A percentile compares a stretch with the other conserved stretches of the same genome.
phyloP scores from a whole-genome alignment of 2,329 filamentous ascomycete genomes.

The Hortaea sp. region DNA sequence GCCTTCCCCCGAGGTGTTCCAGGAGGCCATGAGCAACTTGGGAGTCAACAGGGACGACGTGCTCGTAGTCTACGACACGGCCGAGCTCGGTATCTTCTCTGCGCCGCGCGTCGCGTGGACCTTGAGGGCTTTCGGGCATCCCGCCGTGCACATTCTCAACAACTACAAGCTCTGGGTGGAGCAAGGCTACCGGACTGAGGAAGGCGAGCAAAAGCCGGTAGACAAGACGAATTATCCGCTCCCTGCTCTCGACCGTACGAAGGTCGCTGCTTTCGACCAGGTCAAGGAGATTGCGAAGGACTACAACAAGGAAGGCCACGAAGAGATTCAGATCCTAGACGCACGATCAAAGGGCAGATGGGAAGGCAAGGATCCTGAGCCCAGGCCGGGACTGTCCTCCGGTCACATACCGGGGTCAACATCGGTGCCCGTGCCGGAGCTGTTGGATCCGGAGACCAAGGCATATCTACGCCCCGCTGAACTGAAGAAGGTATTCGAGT shows the following conservation, averaged over 20 bases:
- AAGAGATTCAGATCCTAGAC: conserved; percentile 81
- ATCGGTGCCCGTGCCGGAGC: conserved; percentile 66
- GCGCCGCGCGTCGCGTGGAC: conserved; percentile 94
- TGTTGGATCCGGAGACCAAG: conserved; percentile 78
- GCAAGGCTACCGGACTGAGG: conserved; percentile 69
- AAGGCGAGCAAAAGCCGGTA: conserved; percentile 53
- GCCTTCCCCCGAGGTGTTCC: conserved; percentile 69
- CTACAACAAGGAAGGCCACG: conserved; percentile 69
- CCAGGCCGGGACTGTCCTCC: conserved; percentile 69
- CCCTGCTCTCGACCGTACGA: conserved; percentile 40
- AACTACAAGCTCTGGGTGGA: conserved; percentile 95
- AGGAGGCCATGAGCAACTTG: conserved; percentile 75
- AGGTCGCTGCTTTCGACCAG: conserved; percentile 72
- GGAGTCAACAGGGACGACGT: conserved; percentile 81
- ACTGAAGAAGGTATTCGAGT: conserved; percentile 64
- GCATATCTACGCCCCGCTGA: conserved; percentile 62
- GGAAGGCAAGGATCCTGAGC: conserved; percentile 74
- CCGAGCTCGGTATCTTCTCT: conserved; percentile 87
- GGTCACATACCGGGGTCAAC: conserved; percentile 87
- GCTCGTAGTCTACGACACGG: conserved; percentile 87
- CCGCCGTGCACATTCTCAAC: conserved; percentile 80
- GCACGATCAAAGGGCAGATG: conserved; percentile 73
- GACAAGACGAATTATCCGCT: conserved; percentile 32
- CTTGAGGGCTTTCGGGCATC: conserved; percentile 78
- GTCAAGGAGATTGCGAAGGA: conserved; percentile 68